Evolutionary conservation across 2,329 filamentous ascomycete species (phyloP).

Genomic region (Arthrobotrys sinensis): DNA sequence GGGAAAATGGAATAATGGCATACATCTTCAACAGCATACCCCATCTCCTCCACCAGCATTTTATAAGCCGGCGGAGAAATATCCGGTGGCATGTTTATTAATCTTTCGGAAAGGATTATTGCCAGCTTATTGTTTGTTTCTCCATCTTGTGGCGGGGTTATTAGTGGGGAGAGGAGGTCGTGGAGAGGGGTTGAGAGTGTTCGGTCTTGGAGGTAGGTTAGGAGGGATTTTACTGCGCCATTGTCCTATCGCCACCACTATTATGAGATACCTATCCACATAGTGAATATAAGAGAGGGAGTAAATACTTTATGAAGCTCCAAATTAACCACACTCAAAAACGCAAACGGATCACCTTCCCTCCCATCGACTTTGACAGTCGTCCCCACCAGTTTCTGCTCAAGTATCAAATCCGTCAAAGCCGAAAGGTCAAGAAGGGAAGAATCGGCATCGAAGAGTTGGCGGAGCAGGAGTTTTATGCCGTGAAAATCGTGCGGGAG

Average conservation of each 20-base stretch:
- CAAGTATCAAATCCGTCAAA: slow-evolving; percentile 86
- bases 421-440: slow-evolving; percentile 88
- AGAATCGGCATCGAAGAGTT: slow-evolving; percentile 91
- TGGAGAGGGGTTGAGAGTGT: slow-evolving; percentile 65
- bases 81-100: slow-evolving; percentile 97
- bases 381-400: slow-evolving; percentile 88
- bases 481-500: slow-evolving; percentile 95
- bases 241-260: slow-evolving; percentile 68
- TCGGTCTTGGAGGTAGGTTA: slow-evolving; percentile 72
- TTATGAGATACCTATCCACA: background rate
- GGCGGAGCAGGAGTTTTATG: slow-evolving; percentile 87
- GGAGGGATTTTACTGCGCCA: slow-evolving; percentile 73
- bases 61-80: slow-evolving; percentile 93
- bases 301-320: slow-evolving; percentile 76
- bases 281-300: slow-evolving; percentile 7
- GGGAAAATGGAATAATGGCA: too few species aligned
- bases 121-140: slow-evolving; percentile 75
- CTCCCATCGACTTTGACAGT: slow-evolving; percentile 98
- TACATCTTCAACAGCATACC: slow-evolving; percentile 84
- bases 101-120: slow-evolving; percentile 88
- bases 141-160: slow-evolving; percentile 17
- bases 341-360: slow-evolving; percentile 73
- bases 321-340: slow-evolving; percentile 77
- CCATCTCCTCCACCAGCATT: slow-evolving; percentile 92
- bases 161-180: slow-evolving; percentile 62